phyloP scores from a whole-genome alignment of 2,329 filamentous ascomycete genomes.

The Lecanoromycetidae sp. region DNA sequence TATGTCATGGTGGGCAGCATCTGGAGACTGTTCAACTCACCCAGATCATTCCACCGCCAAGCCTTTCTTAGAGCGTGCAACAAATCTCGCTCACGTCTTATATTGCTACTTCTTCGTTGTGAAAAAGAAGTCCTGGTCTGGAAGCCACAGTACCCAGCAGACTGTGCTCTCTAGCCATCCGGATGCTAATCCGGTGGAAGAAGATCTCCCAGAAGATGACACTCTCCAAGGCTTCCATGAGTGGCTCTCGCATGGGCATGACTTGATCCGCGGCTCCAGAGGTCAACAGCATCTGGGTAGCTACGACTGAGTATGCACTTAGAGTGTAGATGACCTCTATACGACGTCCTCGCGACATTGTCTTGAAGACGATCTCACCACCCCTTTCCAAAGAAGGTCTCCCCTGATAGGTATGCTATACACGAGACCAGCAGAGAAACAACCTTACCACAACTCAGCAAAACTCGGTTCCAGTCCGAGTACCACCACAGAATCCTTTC shows the following conservation, averaged over 20 bases:
- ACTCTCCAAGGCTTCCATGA: constrained; percentile 29
- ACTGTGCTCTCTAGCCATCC: constrained; percentile 32
- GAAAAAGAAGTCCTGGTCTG: constrained; percentile 31
- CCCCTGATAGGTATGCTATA: too few relatives aligned
- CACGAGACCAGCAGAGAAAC: too few relatives aligned
- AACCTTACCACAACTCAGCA: too few relatives aligned
- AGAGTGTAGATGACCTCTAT: too few relatives aligned
- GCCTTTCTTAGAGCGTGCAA: constrained; percentile 24
- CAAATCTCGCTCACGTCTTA: constrained; percentile 32
- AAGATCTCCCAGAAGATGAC: constrained; percentile 32
- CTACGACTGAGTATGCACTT: too few relatives aligned
- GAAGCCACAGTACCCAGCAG: constrained; percentile 27
- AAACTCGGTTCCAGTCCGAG: too few relatives aligned
- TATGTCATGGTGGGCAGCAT: constrained; percentile 34
- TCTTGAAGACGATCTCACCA: too few relatives aligned
- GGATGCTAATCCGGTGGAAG: constrained; percentile 31
- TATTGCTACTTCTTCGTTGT: constrained; percentile 37
- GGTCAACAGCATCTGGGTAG: not conserved
- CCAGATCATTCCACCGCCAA: constrained; percentile 29
- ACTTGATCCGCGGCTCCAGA: constrained; percentile 24
- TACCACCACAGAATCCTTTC: too few relatives aligned
- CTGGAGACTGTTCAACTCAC: constrained; percentile 28
- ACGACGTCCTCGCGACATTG: too few relatives aligned
- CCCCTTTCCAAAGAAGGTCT: too few relatives aligned
- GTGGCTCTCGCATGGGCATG: constrained; percentile 31